Evolutionary conservation across 2,329 filamentous ascomycete genomes (phyloP), one percentile per base, ranked within the genome.

Genomic region (Sphaceloma murrayae): DNA sequence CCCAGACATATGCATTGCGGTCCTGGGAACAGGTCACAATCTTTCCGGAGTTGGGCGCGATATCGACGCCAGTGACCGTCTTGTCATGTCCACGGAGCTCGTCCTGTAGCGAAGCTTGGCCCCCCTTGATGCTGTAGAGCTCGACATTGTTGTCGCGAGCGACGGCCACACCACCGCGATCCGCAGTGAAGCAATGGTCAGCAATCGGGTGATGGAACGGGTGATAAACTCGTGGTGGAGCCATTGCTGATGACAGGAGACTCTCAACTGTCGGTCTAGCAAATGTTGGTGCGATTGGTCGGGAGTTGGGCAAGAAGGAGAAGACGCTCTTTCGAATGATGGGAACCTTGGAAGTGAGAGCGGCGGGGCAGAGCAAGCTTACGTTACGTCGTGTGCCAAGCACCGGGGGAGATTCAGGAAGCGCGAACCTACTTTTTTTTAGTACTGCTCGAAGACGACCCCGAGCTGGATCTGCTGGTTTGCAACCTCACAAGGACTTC

Each of bases 21-120:
- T 98, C 91, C 70, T 98, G 91, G 17, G 89, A 95, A 69, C 89
- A 98, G 45, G 91, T 94, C 26, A 98, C 91, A 57, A 98, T 98
- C 60, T 86, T 85, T 46, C 91, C 89, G 53, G 79, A 89, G 50
- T 77, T 78, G 13, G 87, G 85, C 2, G 91, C 89, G 67, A 98
- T 94, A 59, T 98, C 91, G 17, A 98, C 86, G 56, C 91, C 82
- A 1, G 91, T 98, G 42, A 98, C 85, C 1, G 80, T 88, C 72
- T 98, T 98, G 65, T 98, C 93, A 59, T 98, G 91, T 33, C 88
- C 91, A 60, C 88, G 91, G 48, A 98, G 74, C 68, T 95, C 86
- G 63, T 96, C 87, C 62, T 89, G 81, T 53, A 95, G 72, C 62
- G 78, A 78, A 67, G 88, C 95, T 52, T 78, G 75, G 58, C 69